Base-by-base conservation (phyloP, 208 protist genomes). In the Leishmania tropica region DNA sequence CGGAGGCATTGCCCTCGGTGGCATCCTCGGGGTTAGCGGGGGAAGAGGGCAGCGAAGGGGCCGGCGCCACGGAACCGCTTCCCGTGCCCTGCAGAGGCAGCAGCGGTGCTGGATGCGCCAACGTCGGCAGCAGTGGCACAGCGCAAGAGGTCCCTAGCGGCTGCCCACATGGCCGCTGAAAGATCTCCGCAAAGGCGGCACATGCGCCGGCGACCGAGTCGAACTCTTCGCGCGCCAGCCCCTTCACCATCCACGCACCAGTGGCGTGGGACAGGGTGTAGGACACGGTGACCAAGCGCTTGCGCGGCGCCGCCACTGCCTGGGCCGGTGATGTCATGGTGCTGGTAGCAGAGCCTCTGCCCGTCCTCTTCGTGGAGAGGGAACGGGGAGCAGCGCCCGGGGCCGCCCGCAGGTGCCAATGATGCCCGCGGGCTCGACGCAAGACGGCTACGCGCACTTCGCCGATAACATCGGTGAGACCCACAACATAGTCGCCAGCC, bases 401-500 rank as follows among this genome's bases (percentile, higher is more conserved):
- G 87, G 76, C 78, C 45, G 62, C 71, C 67, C 60, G 75, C 19
- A 79, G 72, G 77, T 85, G 77, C 64, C 76, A 68, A 24, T 62
- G 83, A 31, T 79, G 56, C 31, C 79, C 51, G 13, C 56, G 81
- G 31, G 76, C 78, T 6, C 68, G 73, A 13, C 84, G 83, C 64
- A 95, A 79, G 75, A 96, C 82, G 19, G 94, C 76, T 0, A 94
- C 84, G 8, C 87, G 87, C 58, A 95, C 79, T 78, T 96, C 93
- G 13, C 91, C 92, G 19, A 90, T 85, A 11, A 56, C 78, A 28
- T 93, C 87, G 6, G 91, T 90, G 6, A 97, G 86, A 35, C 85
- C 88, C 7, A 91, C 88, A 11, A 93, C 81, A 81, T 88, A 98
- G 84, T 98, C 95, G 24, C 95, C 95, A 11, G 87, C 83, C n/a